A percentile compares a stretch with the other conserved stretches of the same genome.
phyloP scores from a whole-genome alignment of 495 filamentous ascomycete species.

The Penicillium taxi region DNA sequence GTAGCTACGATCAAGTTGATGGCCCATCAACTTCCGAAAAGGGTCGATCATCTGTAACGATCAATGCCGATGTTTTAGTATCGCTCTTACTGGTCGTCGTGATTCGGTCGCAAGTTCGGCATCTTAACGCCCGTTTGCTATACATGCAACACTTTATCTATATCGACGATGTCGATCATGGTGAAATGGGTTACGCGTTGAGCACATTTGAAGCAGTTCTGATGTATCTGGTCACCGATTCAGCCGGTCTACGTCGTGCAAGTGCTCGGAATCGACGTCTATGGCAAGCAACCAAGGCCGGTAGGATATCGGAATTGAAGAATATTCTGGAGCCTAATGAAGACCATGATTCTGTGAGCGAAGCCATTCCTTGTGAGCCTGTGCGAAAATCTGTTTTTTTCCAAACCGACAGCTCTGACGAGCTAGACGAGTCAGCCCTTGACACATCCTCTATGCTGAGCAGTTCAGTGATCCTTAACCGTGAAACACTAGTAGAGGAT shows the following conservation, averaged over 20 bases:
- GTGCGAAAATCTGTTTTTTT: constrained; percentile 35
- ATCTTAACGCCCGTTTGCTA: constrained; percentile 76
- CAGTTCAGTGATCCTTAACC: constrained; percentile 13
- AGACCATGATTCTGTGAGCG: constrained; percentile 38
- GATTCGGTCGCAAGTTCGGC: constrained; percentile 80
- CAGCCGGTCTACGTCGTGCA: constrained; percentile 68
- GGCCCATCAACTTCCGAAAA: constrained; percentile 50
- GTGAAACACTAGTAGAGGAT: constrained; percentile 20
- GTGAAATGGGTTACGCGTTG: constrained; percentile 93
- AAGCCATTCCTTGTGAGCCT: constrained; percentile 28
- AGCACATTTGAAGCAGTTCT: constrained; percentile 96
- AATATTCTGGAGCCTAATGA: constrained; percentile 67
- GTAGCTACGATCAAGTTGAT: constrained; percentile 30
- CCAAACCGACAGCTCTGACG: constrained; percentile 34
- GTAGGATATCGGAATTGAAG: constrained; percentile 65
- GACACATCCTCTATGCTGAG: constrained; percentile 20
- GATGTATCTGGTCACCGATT: constrained; percentile 79
- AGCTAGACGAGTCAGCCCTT: constrained; percentile 22
- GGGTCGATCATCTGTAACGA: constrained; percentile 55
- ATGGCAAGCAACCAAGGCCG: constrained; percentile 77
- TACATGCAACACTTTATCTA: constrained; percentile 98
- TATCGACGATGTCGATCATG: constrained; percentile 92
- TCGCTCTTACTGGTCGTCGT: constrained; percentile 88
- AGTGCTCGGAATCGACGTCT: constrained; percentile 79
- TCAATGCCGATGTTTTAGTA: constrained; percentile 94